Base-by-base conservation (phyloP, 306 rosid species). In the Castanopsis chinensis region DNA sequence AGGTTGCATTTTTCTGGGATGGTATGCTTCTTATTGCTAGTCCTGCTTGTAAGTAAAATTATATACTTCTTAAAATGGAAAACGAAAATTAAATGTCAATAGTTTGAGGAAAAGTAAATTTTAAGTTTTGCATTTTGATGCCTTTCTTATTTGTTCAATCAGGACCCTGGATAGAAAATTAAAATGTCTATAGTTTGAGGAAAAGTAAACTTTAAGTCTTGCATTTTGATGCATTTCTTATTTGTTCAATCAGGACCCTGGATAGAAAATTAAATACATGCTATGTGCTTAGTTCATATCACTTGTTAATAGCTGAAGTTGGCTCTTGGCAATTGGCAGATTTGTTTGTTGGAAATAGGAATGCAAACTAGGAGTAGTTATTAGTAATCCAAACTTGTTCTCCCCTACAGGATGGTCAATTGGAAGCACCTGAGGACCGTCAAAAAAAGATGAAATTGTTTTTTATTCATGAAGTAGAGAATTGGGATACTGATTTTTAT, bases 1-100 rank as follows among this genome's bases (percentile, higher is more conserved):
- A 88, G 98, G 79, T 89, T 94, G 54, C 82, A 93, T 79, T 96
- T 96, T 86, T 93, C 99, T 76, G 93, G 87, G 10, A 93, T 98
- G 84, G 93, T 96, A 60, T 92, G 99, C 71, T 96, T 96, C 79
- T 57, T 96, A 81, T 87, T 96, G 88, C 97, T 97, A 72, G 89
- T 92, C 75, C 86, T 96, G 79, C 99, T 96, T 84, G 99, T 96
- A 88, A 85, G 99, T 87, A 69, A 68, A 70, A 45, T 76, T 54
- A 32, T 63, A n/a, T 57, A 53, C 30, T 32, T 72, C 53, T 63
- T 52, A 25, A 52, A 35, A 33, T 1, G 27, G 51, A 67, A 4
- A 7, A 19, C 33, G 27, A 28, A 2, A 28, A 2, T 28, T 28
- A 28, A 28, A 28, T 28, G 30, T 28, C 30, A 28, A 28, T 28